These are phyloP conservation scores for Alternaria postmessia DNA, from an alignment of 2,329 filamentous ascomycete species.

Conservation along the genomic window DNA sequence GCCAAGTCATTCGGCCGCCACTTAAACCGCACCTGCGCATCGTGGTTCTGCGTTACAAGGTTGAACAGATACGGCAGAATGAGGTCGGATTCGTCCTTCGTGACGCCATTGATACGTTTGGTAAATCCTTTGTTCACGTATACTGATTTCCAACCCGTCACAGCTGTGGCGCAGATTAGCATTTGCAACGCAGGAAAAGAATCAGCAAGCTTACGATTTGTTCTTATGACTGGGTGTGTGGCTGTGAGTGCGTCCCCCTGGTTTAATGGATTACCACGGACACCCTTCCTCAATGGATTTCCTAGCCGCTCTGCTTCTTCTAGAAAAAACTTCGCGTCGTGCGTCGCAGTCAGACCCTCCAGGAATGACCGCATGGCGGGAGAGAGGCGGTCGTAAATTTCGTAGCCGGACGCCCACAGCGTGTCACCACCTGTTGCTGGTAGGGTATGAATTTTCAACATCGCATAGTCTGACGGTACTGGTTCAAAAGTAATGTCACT, in stretches of 20 bases:
- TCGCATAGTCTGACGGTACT: slow-evolving; percentile 53
- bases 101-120: slow-evolving; percentile 57
- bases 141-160: slow-evolving; percentile 67
- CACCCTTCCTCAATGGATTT: slow-evolving; percentile 37
- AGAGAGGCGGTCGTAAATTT: slow-evolving; percentile 61
- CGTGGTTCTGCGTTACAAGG: slow-evolving; percentile 59
- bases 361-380: slow-evolving; percentile 59
- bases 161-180: slow-evolving; percentile 44
- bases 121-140: slow-evolving; percentile 46
- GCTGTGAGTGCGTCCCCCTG: slow-evolving; percentile 60
- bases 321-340: slow-evolving; percentile 46
- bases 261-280: slow-evolving; percentile 63
- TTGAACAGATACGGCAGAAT: slow-evolving; percentile 55
- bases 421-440: slow-evolving; percentile 48
- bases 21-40: slow-evolving; percentile 61
- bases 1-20: slow-evolving; percentile 54
- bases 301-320: slow-evolving; percentile 38
- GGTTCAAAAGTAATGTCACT: slow-evolving; percentile 54
- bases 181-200: not conserved
- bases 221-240: slow-evolving; percentile 67
- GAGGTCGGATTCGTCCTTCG: slow-evolving; percentile 55
- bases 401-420: slow-evolving; percentile 50
- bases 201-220: slow-evolving; percentile 57
- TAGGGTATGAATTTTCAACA: slow-evolving; percentile 45
- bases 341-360: slow-evolving; percentile 58